Percentiles rank a stretch among this genome's conserved stretches.
These are phyloP conservation scores for Lactarius tabidus DNA, from an alignment of 768 basidiomycete genomes.

Conservation along the genomic window DNA sequence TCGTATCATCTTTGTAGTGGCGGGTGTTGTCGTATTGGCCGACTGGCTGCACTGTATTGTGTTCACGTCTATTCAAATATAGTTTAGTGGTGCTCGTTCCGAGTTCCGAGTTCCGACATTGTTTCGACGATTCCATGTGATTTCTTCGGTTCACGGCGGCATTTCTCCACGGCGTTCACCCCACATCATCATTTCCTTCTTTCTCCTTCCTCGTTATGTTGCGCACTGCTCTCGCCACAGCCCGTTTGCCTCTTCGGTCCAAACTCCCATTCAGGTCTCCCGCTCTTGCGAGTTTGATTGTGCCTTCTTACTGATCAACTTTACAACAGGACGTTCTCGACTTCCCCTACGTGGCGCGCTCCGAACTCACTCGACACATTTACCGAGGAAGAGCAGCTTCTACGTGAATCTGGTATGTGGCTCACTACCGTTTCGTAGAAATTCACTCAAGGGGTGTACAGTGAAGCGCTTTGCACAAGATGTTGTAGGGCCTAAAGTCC, in stretches of 20 bases:
- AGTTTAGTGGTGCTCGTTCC: too few species aligned
- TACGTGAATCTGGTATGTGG: constrained; percentile 79
- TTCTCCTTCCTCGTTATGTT: constrained; percentile 25
- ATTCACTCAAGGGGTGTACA: constrained; percentile 32
- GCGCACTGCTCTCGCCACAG: constrained; percentile 23
- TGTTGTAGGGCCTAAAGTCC: constrained; percentile 84
- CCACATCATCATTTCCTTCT: background rate
- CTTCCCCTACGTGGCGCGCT: constrained; percentile 20
- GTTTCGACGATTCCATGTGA: too few species aligned
- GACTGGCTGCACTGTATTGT: too few species aligned
- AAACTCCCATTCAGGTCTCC: background rate
- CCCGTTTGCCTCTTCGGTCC: background rate
- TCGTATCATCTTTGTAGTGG: background rate
- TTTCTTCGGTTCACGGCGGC: background rate
- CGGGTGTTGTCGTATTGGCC: too few species aligned
- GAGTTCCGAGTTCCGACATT: too few species aligned
- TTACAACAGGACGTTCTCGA: constrained; percentile 26
- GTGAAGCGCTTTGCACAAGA: constrained; percentile 88
- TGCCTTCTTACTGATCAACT: constrained; percentile 15
- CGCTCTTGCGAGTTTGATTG: constrained; percentile 13
- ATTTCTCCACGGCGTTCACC: background rate
- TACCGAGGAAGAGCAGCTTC: constrained; percentile 92
- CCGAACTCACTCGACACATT: constrained; percentile 72
- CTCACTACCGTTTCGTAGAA: background rate
- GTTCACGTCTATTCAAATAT: too few species aligned